These are phyloP conservation scores for Pythium pyrilobum DNA, from an alignment of 352 stramenopile species.

Conservation along the genomic window DNA sequence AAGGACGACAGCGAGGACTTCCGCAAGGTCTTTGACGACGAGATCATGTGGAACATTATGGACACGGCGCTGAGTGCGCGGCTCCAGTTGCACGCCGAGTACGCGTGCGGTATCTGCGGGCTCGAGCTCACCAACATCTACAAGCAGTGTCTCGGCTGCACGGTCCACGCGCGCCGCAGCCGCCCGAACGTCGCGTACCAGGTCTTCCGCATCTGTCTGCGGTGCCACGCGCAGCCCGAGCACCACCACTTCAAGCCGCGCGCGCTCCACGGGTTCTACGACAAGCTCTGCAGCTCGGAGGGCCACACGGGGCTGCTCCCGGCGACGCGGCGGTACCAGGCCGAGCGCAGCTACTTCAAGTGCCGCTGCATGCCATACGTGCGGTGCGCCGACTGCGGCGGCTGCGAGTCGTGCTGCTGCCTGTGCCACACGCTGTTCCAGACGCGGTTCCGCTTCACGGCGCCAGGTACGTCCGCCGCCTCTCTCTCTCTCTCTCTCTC, in stretches of 20 bases:
- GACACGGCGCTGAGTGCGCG: constrained; percentile 39
- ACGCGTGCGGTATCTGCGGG: constrained; percentile 58
- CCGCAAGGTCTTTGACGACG: constrained; percentile 67
- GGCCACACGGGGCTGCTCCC: constrained; percentile 66
- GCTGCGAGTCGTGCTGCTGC: constrained; percentile 77
- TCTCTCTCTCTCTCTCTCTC: background rate
- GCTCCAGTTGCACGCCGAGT: constrained; percentile 24
- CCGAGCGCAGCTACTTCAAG: constrained; percentile 66
- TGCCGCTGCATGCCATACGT: constrained; percentile 56
- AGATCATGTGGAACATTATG: constrained; percentile 66
- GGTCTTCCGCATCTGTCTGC: constrained; percentile 65
- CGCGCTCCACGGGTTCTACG: constrained; percentile 49
- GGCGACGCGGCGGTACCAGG: constrained; percentile 56
- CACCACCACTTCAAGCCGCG: constrained; percentile 73
- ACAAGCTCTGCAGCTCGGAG: constrained; percentile 64
- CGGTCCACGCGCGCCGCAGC: constrained; percentile 49
- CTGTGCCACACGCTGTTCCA: constrained; percentile 86
- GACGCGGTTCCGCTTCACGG: constrained; percentile 72
- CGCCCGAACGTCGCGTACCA: constrained; percentile 61
- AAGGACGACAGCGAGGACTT: constrained; percentile 74
- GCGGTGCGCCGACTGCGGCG: constrained; percentile 63
- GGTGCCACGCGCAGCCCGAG: constrained; percentile 63
- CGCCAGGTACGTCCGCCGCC: constrained; percentile 47
- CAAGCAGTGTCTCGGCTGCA: constrained; percentile 80
- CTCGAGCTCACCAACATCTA: constrained; percentile 82